A percentile compares a stretch with the other conserved stretches of the same genome.
phyloP scores from a whole-genome alignment of 148 eudicot species.

The Polygonum aviculare region DNA sequence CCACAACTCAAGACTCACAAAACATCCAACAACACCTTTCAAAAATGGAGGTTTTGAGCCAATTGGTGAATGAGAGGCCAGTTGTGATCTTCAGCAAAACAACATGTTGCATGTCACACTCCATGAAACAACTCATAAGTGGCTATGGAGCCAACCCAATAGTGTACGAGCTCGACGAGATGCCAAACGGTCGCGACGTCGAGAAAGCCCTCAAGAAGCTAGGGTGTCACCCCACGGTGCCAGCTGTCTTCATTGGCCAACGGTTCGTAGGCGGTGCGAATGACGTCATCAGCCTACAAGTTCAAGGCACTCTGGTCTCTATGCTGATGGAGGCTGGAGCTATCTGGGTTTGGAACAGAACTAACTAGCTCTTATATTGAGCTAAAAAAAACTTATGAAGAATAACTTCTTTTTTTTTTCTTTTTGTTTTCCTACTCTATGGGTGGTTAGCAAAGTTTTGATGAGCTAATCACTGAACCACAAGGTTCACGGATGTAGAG shows the following conservation, averaged over 20 bases:
- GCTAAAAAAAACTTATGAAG: background rate
- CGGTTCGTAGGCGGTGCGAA: constrained; percentile 8
- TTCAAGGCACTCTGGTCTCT: constrained; percentile 15
- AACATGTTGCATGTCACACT: constrained; percentile 40
- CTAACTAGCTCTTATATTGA: background rate
- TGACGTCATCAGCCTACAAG: constrained; percentile 40
- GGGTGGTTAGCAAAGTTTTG: background rate
- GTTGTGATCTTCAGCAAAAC: constrained; percentile 52
- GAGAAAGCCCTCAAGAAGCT: constrained; percentile 29
- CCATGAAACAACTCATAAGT: constrained; percentile 31
- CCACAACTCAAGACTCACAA: background rate
- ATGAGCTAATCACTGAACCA: background rate
- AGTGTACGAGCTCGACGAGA: constrained; percentile 43
- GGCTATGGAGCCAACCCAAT: constrained; percentile 45
- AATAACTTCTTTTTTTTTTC: background rate
- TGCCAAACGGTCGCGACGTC: constrained; percentile 35
- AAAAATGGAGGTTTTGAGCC: constrained; percentile 23
- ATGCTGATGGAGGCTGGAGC: constrained; percentile 9
- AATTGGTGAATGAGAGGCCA: constrained; percentile 30
- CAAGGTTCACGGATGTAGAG: background rate
- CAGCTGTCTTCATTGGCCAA: constrained; percentile 10
- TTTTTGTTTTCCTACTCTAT: background rate
- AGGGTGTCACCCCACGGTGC: constrained; percentile 34
- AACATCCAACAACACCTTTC: background rate
- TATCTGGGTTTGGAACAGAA: constrained; percentile 7